Evolutionary conservation across 169 alveolate genomes (phyloP).

Genomic region (Plasmodium vinckei): DNA sequence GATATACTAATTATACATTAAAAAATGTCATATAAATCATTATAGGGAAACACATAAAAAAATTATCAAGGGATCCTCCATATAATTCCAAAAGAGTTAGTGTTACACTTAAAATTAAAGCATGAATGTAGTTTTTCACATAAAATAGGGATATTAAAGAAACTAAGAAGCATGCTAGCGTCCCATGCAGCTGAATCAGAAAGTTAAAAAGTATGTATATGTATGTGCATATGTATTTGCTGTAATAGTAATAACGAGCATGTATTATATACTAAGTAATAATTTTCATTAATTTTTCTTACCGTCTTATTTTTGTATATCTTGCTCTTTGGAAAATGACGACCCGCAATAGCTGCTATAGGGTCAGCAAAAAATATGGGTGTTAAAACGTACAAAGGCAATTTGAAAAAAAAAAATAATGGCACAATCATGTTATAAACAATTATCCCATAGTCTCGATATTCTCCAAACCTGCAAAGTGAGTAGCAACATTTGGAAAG

Average conservation of each 20-base stretch:
- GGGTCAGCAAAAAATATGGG: slow-evolving; percentile 72
- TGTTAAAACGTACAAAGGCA: slow-evolving; percentile 47
- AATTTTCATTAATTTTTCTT: not conserved
- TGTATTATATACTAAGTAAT: not conserved
- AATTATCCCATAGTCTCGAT: slow-evolving; percentile 46
- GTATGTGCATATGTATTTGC: not conserved
- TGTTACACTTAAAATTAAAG: slow-evolving; percentile 16
- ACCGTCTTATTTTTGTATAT: slow-evolving; percentile 61
- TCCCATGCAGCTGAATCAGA: slow-evolving; percentile 40
- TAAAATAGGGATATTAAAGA: slow-evolving; percentile 45
- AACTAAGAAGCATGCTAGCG: slow-evolving; percentile 47
- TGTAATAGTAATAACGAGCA: not conserved
- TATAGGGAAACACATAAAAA: slow-evolving; percentile 63
- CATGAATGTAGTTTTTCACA: slow-evolving; percentile 16
- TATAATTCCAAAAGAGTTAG: slow-evolving; percentile 38
- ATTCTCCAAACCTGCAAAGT: slow-evolving; percentile 36
- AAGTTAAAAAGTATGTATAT: too few species aligned
- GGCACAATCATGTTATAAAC: slow-evolving; percentile 45
- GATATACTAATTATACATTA: slow-evolving; percentile 12
- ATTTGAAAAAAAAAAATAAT: slow-evolving; percentile 46
- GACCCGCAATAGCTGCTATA: slow-evolving; percentile 67
- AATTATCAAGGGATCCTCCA: slow-evolving; percentile 53
- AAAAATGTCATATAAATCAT: slow-evolving; percentile 49
- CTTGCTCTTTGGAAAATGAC: slow-evolving; percentile 10
- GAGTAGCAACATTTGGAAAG: not conserved